A percentile compares a stretch with the other conserved stretches of the same genome.
Evolutionary conservation across 2,329 filamentous ascomycete genomes (phyloP).

Genomic region (Alternaria incomplexa): DNA sequence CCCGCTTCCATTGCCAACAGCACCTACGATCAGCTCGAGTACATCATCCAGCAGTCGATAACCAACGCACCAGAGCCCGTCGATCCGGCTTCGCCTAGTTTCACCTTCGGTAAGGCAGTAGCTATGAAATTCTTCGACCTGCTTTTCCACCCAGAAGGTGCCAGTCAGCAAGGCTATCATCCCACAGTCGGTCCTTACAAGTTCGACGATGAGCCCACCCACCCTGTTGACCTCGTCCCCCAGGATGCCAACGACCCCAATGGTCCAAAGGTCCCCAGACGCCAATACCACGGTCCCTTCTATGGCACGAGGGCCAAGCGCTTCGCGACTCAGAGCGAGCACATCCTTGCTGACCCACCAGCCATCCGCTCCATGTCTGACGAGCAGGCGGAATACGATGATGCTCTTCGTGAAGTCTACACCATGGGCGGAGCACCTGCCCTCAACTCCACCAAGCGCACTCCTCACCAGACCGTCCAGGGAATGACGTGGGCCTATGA

Average conservation of each 20-base stretch:
- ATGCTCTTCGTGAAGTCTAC: slow-evolving; percentile 8
- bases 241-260: slow-evolving; percentile 29
- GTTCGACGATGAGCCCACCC: slow-evolving; percentile 34
- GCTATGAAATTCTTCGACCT: slow-evolving; percentile 24
- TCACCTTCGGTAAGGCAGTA: slow-evolving; percentile 27
- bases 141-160: slow-evolving; percentile 18
- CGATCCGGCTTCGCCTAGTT: slow-evolving; percentile 22
- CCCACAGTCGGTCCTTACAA: slow-evolving; percentile 25
- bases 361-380: slow-evolving; percentile 9
- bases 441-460: slow-evolving; percentile 20
- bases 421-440: slow-evolving; percentile 16
- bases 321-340: slow-evolving; percentile 22
- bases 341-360: slow-evolving; percentile 18
- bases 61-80: slow-evolving; percentile 10
- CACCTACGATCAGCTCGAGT: slow-evolving; percentile 17
- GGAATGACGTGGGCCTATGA: slow-evolving; percentile 24
- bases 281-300: slow-evolving; percentile 28
- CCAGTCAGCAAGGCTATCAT: slow-evolving; percentile 17
- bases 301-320: slow-evolving; percentile 31
- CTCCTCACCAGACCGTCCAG: slow-evolving; percentile 14
- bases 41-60: slow-evolving; percentile 8
- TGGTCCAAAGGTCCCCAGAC: slow-evolving; percentile 22
- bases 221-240: slow-evolving; percentile 28
- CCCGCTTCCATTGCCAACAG: slow-evolving; percentile 10
- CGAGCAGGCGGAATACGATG: slow-evolving; percentile 18